Base-by-base conservation (phyloP, 139 green algal species). In the Asterochloris erici region DNA sequence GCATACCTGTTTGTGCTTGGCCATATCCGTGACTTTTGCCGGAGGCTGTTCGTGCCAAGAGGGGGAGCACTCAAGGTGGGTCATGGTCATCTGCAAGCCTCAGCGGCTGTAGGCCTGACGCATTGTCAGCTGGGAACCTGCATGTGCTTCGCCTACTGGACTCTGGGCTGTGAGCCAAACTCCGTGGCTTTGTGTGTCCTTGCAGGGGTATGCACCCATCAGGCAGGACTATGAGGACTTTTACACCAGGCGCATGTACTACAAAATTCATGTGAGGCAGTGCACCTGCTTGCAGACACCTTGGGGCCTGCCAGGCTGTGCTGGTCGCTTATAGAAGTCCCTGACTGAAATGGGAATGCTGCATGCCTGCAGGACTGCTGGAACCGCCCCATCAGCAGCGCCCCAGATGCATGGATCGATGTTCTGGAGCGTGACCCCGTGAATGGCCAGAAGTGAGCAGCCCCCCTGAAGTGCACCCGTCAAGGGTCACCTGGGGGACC, bases 191-290 rank as follows among this genome's bases (percentile, higher is more conserved):
- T 54, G 38, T 73, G 69, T 15, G 26, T 0, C 63, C 14, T 68
- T 75, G 29, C 89, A 95, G 91, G 96, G 93, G 11, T 98, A 97
- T 86, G 96, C 96, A 21, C 93, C 95, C 0, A 87, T 99, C 14
- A 89, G 91, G 9, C 88, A 97, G 63, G 84, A 95, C 63, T 94
- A 94, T 78, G 94, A 98, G 79, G 96, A 98, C 81, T 99, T 99
- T 82, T 99, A 99, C 89, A 97, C 95, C 0, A 85, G 96, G 14
- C 89, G 95, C 61, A 91, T 98, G 83, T 99, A 96, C 82, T 90
- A 93, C n/a, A 88, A 96, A 27, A 95, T 98, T 69, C 90, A 95
- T 78, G 94, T 96, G 61, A 82, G 89, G 38, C 38, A 54, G 38
- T 6, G 38, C 38, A 54, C 38, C 38, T 54, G 38, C 38, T 54